Evolutionary conservation across 2,329 filamentous ascomycete species (phyloP).

Genomic region (Rugonectria rugulosa): DNA sequence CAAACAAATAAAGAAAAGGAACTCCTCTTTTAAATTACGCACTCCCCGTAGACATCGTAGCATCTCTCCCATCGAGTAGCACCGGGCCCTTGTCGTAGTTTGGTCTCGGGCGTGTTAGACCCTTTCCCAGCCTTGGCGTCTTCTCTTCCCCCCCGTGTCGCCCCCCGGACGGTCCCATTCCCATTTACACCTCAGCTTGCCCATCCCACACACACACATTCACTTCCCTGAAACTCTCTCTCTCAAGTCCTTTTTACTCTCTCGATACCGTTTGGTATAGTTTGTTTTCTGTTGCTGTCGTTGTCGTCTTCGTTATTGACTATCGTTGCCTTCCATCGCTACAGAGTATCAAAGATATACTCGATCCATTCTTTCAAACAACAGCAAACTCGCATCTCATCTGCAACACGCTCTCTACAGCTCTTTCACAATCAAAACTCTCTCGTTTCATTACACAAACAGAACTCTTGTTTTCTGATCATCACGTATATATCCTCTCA

Average conservation of each 20-base stretch:
- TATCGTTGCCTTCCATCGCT: background rate
- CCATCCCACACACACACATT: background rate
- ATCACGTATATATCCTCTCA: background rate
- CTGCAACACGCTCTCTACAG: slow-evolving; percentile 16
- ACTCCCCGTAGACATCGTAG: too few species aligned
- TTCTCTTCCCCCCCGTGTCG: background rate
- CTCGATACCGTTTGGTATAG: background rate
- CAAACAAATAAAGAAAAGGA: too few species aligned
- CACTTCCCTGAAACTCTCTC: background rate
- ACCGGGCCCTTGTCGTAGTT: background rate
- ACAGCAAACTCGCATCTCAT: slow-evolving; percentile 16
- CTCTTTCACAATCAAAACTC: background rate
- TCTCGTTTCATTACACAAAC: background rate
- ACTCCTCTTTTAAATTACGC: too few species aligned
- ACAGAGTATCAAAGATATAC: slow-evolving; percentile 37
- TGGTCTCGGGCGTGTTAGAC: background rate
- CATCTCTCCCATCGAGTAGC: too few species aligned
- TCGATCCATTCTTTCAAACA: slow-evolving; percentile 38
- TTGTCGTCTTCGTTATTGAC: slow-evolving; percentile 22
- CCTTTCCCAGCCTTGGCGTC: slow-evolving; percentile 15
- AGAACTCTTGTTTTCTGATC: background rate
- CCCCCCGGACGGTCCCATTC: too few species aligned
- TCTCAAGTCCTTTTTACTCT: background rate
- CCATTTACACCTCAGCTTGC: slow-evolving; percentile 19
- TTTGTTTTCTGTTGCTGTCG: slow-evolving; percentile 16